A percentile compares a stretch with the other conserved stretches of the same genome.
Evolutionary conservation across 768 basidiomycete genomes (phyloP).

Genomic region (Suillus clintonianus): DNA sequence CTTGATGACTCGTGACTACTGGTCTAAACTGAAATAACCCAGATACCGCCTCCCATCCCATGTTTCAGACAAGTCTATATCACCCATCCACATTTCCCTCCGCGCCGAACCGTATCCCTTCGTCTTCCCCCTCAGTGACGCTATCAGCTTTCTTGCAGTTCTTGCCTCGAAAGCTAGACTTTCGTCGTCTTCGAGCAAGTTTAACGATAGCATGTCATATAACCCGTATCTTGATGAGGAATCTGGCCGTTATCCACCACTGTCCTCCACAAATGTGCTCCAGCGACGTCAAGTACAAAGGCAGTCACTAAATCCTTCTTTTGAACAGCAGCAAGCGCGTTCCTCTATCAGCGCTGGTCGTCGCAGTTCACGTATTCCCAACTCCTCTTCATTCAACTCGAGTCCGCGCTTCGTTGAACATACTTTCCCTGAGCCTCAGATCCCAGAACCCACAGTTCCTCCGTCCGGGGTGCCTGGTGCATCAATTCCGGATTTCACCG

Average conservation of each 20-base stretch:
- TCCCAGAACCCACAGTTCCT: neutral
- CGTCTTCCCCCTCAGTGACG: neutral
- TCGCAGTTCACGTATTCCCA: neutral
- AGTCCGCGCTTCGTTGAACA: neutral
- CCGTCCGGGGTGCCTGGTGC: neutral
- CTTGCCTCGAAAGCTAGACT: neutral
- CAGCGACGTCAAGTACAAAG: neutral
- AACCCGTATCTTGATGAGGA: neutral
- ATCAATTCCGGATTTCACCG: neutral
- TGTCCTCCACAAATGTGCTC: neutral
- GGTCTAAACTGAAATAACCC: neutral
- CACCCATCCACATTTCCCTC: neutral
- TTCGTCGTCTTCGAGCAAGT: neutral
- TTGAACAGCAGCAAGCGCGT: neutral
- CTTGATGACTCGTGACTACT: neutral
- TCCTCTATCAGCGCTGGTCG: neutral
- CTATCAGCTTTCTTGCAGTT: neutral
- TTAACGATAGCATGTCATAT: neutral
- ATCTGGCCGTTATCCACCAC: neutral
- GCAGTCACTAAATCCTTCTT: neutral
- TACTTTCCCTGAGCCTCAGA: neutral
- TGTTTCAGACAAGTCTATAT: neutral
- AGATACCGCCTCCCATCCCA: neutral
- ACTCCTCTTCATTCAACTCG: neutral
- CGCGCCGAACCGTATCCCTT: neutral